Conservation (phyloP, 345 rosid genomes). For the Citrus sinensis region DNA sequence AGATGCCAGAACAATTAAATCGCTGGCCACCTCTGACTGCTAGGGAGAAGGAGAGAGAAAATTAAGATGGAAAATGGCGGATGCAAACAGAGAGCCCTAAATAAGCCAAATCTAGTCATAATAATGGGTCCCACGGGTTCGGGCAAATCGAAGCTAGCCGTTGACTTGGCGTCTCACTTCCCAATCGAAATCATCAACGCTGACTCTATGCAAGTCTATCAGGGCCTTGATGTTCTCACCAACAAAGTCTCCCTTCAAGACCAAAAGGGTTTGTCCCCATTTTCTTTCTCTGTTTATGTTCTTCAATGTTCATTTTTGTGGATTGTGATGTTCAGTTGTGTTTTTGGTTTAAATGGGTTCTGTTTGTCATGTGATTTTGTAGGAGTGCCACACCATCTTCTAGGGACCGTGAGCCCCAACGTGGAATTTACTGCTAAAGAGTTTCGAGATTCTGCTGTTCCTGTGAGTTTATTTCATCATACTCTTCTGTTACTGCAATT, state of each 20-base stretch:
- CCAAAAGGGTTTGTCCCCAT: conserved; percentile 46
- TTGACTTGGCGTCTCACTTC: conserved; percentile 72
- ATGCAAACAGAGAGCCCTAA: neutral
- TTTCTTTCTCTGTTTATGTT: neutral
- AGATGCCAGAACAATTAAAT: no score
- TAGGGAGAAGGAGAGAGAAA: no score
- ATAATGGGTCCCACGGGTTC: conserved; percentile 94
- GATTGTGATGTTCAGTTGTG: neutral
- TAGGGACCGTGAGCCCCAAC: conserved; percentile 65
- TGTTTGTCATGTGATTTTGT: neutral
- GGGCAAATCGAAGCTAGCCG: conserved; percentile 82
- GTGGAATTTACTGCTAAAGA: conserved; percentile 75
- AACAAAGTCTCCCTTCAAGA: conserved; percentile 68
- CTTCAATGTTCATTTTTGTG: neutral
- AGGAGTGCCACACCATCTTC: conserved; percentile 89
- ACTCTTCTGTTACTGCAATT: neutral
- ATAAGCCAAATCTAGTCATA: conserved; percentile 63
- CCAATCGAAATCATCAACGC: conserved; percentile 87
- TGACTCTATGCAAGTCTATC: conserved; percentile 94
- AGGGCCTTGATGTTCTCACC: conserved; percentile 84
- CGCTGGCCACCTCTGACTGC: no score
- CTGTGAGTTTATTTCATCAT: conserved; percentile 44
- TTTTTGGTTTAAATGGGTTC: neutral
- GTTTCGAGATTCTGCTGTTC: conserved; percentile 63
- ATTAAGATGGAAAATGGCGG: neutral